Evolutionary conservation across 2,329 filamentous ascomycete species (phyloP).

Genomic region (Xylariales sp.): DNA sequence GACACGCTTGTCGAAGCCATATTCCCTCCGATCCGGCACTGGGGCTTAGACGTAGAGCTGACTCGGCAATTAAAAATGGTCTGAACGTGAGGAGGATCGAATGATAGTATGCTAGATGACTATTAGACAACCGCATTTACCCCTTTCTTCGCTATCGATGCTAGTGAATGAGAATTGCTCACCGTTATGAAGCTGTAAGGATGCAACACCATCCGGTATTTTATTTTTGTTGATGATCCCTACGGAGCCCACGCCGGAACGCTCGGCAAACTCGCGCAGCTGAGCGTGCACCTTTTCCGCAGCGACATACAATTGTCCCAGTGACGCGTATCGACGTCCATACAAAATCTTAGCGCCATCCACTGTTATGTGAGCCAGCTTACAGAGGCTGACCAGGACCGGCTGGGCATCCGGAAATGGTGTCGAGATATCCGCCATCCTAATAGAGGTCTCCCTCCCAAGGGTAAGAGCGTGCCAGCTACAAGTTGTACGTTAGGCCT

Average conservation of each 20-base stretch:
- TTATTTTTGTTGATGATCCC: slow-evolving; percentile 1
- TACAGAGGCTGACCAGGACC: too few species aligned
- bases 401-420: too few species aligned
- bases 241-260: slow-evolving; percentile 13
- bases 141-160: too few species aligned
- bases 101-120: slow-evolving; percentile 13
- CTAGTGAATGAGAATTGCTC: background rate
- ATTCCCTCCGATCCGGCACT: slow-evolving; percentile 11
- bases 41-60: slow-evolving; percentile 12
- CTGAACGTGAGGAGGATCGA: slow-evolving; percentile 17
- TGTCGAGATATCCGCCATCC: too few species aligned
- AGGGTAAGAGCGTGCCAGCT: too few species aligned
- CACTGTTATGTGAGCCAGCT: too few species aligned
- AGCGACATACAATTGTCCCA: too few species aligned
- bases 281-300: slow-evolving; percentile 17
- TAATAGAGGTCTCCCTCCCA: too few species aligned
- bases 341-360: too few species aligned
- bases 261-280: slow-evolving; percentile 16
- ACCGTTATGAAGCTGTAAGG: slow-evolving; percentile 13
- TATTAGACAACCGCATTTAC: background rate
- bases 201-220: slow-evolving; percentile 6
- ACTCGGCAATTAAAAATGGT: slow-evolving; percentile 20
- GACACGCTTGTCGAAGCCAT: slow-evolving; percentile 24
- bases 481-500: too few species aligned
- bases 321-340: too few species aligned